Conservation (phyloP, 2,329 filamentous ascomycete genomes). For the Sclerotinia minor region DNA sequence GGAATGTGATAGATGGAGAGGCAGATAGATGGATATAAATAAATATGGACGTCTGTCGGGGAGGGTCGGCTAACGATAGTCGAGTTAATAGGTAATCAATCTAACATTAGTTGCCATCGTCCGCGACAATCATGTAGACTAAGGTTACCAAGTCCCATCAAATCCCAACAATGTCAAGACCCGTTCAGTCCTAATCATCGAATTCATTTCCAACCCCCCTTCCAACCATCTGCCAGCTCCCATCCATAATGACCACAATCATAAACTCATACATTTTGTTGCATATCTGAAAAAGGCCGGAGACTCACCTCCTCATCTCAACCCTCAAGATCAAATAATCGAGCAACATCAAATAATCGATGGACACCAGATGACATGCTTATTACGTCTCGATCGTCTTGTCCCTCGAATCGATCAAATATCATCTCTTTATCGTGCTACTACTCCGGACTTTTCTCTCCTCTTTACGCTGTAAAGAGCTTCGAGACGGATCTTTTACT, state of each 20-base stretch:
- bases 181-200: neutral
- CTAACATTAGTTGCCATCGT: no score
- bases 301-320: neutral
- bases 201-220: neutral
- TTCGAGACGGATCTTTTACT: constrained; percentile 7
- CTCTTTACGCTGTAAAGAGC: neutral
- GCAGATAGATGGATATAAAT: neutral
- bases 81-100: neutral
- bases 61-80: neutral
- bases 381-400: neutral
- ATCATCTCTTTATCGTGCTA: neutral
- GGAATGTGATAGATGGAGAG: neutral
- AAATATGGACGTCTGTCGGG: neutral
- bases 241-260: neutral
- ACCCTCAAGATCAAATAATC: neutral
- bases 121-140: neutral
- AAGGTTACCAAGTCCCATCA: no score
- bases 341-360: neutral
- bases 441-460: constrained; percentile 7
- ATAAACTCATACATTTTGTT: neutral
- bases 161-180: neutral
- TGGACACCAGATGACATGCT: neutral
- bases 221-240: neutral
- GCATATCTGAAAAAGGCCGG: constrained; percentile 4
- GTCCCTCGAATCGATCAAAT: neutral